These are phyloP conservation scores for Malania oleifera DNA, from an alignment of 164 flowering plant species.

Conservation along the genomic window DNA sequence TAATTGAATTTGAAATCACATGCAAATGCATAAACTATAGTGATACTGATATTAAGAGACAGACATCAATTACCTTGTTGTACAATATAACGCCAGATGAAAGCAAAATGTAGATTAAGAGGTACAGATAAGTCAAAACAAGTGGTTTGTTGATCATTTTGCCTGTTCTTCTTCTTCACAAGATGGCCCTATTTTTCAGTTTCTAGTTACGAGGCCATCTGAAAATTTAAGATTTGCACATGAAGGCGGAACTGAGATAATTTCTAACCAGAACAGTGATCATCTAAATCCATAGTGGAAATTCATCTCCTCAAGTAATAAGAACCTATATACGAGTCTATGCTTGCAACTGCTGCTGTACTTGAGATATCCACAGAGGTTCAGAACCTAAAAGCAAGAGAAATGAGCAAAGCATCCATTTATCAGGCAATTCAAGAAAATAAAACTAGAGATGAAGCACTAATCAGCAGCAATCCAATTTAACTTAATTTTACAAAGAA, in stretches of 20 bases:
- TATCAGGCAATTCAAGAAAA: too few relatives aligned
- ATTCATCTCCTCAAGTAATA: neutral
- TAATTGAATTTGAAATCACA: too few relatives aligned
- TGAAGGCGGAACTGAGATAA: neutral
- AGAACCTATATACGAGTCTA: neutral
- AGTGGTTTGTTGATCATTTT: constrained; percentile 62
- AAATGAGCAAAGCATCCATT: neutral
- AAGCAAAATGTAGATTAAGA: constrained; percentile 72
- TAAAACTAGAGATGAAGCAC: too few relatives aligned
- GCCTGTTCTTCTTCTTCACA: constrained; percentile 13
- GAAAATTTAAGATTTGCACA: neutral
- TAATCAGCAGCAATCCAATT: too few relatives aligned
- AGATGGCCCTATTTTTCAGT: neutral
- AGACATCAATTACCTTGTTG: constrained; percentile 57
- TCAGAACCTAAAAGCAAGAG: constrained; percentile 3
- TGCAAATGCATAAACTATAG: neutral
- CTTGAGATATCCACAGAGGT: neutral
- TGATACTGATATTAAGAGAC: neutral
- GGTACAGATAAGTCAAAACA: constrained; percentile 67
- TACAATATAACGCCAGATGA: constrained; percentile 89
- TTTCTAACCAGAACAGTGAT: neutral
- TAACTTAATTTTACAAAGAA: too few relatives aligned
- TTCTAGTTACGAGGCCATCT: neutral
- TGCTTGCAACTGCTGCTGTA: neutral
- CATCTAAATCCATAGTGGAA: neutral